Conservation (phyloP, 345 rosid species). For the Reutealis trisperma region DNA sequence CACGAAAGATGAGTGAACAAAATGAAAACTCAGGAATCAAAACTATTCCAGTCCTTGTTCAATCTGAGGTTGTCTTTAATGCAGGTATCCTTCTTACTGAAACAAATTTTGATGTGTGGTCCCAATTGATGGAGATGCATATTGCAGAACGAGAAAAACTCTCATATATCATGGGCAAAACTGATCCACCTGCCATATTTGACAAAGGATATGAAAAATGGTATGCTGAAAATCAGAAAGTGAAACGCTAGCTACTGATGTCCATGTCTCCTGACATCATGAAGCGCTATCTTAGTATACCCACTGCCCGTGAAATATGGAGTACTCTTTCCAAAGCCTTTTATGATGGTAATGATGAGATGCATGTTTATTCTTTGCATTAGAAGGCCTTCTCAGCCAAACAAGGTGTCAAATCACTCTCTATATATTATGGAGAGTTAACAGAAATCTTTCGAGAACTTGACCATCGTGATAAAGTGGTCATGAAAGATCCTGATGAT, state of each 20-base stretch:
- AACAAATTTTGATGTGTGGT: too few relatives aligned
- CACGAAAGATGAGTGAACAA: too few relatives aligned
- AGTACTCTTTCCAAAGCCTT: not conserved
- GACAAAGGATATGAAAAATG: not conserved
- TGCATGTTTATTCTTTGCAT: not conserved
- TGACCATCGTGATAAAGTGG: not conserved
- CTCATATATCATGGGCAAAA: not conserved
- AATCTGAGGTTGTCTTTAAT: too few relatives aligned
- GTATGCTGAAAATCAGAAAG: not conserved
- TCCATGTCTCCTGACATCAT: not conserved
- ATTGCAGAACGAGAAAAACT: too few relatives aligned
- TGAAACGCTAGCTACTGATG: not conserved
- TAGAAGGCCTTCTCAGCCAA: not conserved
- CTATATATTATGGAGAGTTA: not conserved
- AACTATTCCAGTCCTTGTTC: too few relatives aligned
- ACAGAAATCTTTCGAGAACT: not conserved
- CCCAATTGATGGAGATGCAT: too few relatives aligned
- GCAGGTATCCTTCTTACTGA: too few relatives aligned
- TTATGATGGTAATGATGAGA: not conserved
- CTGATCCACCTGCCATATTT: not conserved
- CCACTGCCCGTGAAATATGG: slow-evolving; percentile 1
- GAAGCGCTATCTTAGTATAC: not conserved
- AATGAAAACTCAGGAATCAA: too few relatives aligned
- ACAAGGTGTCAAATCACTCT: not conserved
- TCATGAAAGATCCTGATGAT: not conserved